Evolutionary conservation across 257 asterid species (phyloP), one percentile per base, ranked within the genome.

Genomic region (Buddleja alternifolia): DNA sequence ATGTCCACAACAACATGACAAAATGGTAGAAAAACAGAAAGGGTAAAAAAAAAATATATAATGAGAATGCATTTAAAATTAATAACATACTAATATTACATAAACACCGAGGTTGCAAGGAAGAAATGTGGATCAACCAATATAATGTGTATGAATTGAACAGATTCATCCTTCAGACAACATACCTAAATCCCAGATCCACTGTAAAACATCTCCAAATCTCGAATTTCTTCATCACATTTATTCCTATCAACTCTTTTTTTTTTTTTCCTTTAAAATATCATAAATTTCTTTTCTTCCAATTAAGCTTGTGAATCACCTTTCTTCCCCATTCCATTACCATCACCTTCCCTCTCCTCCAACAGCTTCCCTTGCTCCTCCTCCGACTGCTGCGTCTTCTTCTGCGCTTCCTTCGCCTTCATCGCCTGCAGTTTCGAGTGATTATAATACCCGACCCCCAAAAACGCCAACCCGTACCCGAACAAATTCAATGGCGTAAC

Each of bases 391-490:
- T 77, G 84, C 3, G 70, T 12, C 77, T 80, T 86, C 81, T 80
- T 81, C 71, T 81, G 88, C 2, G 80, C 84, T 42, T 89, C 96
- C 48, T 81, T 84, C 0, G 89, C 91, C 84, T 89, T 89, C 80
- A 86, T 8, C 6, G 82, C 90, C 82, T 86, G 91, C 91, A 89
- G 70, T 39, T 89, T 89, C 12, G 83, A 62, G 77, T 86, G 93
- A 54, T 88, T 88, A 34, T 88, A 88, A 47, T 75, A 88, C 2
- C 75, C 93, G 2, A 88, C 96, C 0, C 93, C 96, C 58, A 86
- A 15, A 53, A 89, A 89, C 3, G 96, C 96, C 77, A 89, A 64
- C 1, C 91, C 96, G 19, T 89, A 89, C 0, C 96, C 96, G 20
- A 82, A n/a, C 78, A 88, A 34, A 29, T 88, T 88, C 67, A 88